Conservation (phyloP, 306 rosid species). For the Vigna mungo region DNA sequence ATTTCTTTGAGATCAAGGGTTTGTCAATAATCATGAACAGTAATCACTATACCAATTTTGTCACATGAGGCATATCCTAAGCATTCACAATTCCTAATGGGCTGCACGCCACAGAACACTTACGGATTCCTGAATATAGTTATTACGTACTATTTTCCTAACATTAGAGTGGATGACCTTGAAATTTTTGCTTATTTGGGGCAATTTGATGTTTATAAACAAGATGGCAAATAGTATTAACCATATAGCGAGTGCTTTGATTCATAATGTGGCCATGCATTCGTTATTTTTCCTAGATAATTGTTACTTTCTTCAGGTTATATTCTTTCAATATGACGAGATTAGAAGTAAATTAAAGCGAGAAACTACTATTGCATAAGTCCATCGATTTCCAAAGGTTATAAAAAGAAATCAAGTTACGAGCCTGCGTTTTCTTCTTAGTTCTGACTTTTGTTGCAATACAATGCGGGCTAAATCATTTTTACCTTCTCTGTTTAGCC, state of each 20-base stretch:
- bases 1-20: no score
- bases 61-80: slow-evolving; percentile 20
- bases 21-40: no score
- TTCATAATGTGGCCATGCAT: background rate
- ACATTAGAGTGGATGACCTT: no score
- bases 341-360: background rate
- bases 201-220: slow-evolving; percentile 22
- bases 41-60: background rate
- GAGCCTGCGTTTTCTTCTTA: slow-evolving; percentile 69
- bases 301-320: background rate
- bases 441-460: slow-evolving; percentile 62
- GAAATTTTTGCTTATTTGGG: no score
- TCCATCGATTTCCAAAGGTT: background rate
- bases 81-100: slow-evolving; percentile 14
- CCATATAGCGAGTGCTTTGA: background rate
- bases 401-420: slow-evolving; percentile 39
- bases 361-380: background rate
- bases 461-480: slow-evolving; percentile 65
- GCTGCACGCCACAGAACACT: slow-evolving; percentile 2
- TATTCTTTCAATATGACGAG: background rate
- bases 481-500: slow-evolving; percentile 90
- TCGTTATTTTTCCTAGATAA: background rate
- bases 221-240: background rate
- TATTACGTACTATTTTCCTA: no score
- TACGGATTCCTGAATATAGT: slow-evolving; percentile 3